Conservation (phyloP, 768 basidiomycete species). For the Trametes gibbosa region DNA sequence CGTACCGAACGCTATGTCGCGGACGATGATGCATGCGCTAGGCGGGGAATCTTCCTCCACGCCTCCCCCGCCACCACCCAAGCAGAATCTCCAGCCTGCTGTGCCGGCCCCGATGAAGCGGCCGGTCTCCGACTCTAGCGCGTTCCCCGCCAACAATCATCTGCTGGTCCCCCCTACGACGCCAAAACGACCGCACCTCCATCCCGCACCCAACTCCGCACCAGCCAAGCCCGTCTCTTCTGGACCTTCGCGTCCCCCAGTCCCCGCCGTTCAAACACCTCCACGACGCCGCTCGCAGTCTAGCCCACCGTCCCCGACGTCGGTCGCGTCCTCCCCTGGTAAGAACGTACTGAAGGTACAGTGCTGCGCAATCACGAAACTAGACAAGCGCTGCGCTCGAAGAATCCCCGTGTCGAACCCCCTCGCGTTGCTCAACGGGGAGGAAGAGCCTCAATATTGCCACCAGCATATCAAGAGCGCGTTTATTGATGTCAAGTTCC, state of each 20-base stretch:
- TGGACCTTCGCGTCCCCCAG: conserved; percentile 1
- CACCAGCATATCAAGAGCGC: conserved; percentile 61
- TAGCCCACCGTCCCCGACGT: conserved; percentile 21
- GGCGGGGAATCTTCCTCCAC: conserved; percentile 4
- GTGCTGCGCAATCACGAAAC: conserved; percentile 65
- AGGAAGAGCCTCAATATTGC: conserved; percentile 51
- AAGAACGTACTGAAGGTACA: conserved; percentile 34
- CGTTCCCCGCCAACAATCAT: conserved; percentile 3
- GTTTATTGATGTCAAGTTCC: conserved; percentile 27
- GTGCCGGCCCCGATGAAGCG: conserved; percentile 22
- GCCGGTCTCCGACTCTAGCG: conserved; percentile 33
- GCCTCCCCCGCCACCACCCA: conserved; percentile 11
- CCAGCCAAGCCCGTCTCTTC: conserved; percentile 10
- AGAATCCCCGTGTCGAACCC: conserved; percentile 44
- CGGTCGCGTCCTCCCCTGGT: conserved; percentile 4
- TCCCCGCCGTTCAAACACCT: conserved; percentile 3
- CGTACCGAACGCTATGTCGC: conserved; percentile 37
- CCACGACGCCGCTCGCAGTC: conserved; percentile 20
- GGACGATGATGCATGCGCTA: conserved; percentile 38
- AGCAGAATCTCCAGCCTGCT: conserved; percentile 22
- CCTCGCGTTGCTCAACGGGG: conserved; percentile 29
- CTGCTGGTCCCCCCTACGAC: conserved; percentile 7
- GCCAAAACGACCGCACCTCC: conserved; percentile 11
- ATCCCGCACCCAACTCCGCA: conserved; percentile 11
- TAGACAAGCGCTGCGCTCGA: conserved; percentile 60